Base-by-base conservation (phyloP, 2,329 filamentous ascomycete species). In the Ophiocordyceps sinensis region DNA sequence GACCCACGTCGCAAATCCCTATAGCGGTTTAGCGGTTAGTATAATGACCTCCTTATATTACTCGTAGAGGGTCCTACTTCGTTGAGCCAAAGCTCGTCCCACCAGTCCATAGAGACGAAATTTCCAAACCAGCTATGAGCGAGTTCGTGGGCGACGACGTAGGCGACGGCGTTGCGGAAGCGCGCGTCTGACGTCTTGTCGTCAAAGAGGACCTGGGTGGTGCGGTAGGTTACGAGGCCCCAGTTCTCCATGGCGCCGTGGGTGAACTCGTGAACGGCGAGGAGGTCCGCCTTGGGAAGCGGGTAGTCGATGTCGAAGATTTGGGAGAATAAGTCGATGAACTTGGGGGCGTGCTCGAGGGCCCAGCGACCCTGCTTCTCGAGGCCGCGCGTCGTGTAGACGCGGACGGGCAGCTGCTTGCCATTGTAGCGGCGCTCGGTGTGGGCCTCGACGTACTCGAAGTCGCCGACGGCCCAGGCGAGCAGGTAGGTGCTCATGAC, bases 121-220 rank as follows among this genome's bases (percentile, higher is more conserved):
- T 94, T 93, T 31, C 87, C 87, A 52, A 94, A 94, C 88, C 88
- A 94, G 65, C 94, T 87, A 57, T 94, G 87, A 42, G 88, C 91
- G 46, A 98, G 72, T 62, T 98, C 91, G 63, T 98, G 91, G n/a
- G 91, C 89, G 39, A 96, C 88, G 43, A 96, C 88, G 54, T 98
- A 96, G 28, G 91, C 91, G 47, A 98, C 83, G 31, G 88, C 76
- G 60, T 94, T 95, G 63, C 87, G 88, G 66, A 89, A 95, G 48
- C 80, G 79, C 35, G 85, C 79, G 58, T 95, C 89, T 0, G 89
- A 95, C 38, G 82, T 84, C 58, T 86, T 79, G 60, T 94, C 86
- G 54, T 98, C 89, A 55, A 91, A 98, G n/a, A 98, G 73, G 26
- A 98, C 82, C 39, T 91, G 88, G 11, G 89, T 96, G 11, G 89